Conservation (phyloP, 2,329 filamentous ascomycete genomes). For the Talaromyces amestolkiae region DNA sequence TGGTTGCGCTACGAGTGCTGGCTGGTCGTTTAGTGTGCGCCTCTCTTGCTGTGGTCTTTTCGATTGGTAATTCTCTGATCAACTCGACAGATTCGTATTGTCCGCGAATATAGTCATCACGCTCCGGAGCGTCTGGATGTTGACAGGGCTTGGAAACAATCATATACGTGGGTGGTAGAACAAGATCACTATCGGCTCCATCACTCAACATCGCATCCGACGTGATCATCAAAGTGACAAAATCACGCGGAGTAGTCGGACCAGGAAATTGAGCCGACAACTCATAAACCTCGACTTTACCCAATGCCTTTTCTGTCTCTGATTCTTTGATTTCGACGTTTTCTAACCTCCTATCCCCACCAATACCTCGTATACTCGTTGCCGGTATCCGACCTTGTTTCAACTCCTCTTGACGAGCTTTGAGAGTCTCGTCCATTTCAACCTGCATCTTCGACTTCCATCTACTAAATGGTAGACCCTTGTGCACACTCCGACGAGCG, state of each 20-base stretch:
- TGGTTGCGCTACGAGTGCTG: neutral
- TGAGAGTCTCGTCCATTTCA: conserved; percentile 78
- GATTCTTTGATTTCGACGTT: conserved; percentile 50
- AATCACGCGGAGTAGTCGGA: conserved; percentile 83
- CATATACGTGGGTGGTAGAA: conserved; percentile 68
- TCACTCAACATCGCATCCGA: conserved; percentile 49
- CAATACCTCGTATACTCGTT: conserved; percentile 79
- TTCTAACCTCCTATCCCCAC: conserved; percentile 73
- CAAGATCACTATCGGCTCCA: conserved; percentile 25
- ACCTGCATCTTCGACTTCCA: conserved; percentile 74
- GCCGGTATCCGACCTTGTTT: conserved; percentile 65
- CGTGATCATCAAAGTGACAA: conserved; percentile 74
- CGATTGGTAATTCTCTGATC: conserved; percentile 67
- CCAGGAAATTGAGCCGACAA: conserved; percentile 87
- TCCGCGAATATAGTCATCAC: conserved; percentile 74
- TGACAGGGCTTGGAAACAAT: conserved; percentile 80
- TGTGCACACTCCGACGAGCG: conserved; percentile 76
- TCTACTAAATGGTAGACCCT: conserved; percentile 70
- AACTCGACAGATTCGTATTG: conserved; percentile 90
- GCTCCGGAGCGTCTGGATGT: conserved; percentile 69
- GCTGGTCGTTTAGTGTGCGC: neutral
- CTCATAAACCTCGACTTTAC: conserved; percentile 64
- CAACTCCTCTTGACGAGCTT: conserved; percentile 66
- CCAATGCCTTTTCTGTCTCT: conserved; percentile 22
- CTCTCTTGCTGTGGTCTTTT: neutral